These are phyloP conservation scores for Colletotrichum gloeosporioides DNA, from an alignment of 2,329 filamentous ascomycete species.

Conservation along the genomic window DNA sequence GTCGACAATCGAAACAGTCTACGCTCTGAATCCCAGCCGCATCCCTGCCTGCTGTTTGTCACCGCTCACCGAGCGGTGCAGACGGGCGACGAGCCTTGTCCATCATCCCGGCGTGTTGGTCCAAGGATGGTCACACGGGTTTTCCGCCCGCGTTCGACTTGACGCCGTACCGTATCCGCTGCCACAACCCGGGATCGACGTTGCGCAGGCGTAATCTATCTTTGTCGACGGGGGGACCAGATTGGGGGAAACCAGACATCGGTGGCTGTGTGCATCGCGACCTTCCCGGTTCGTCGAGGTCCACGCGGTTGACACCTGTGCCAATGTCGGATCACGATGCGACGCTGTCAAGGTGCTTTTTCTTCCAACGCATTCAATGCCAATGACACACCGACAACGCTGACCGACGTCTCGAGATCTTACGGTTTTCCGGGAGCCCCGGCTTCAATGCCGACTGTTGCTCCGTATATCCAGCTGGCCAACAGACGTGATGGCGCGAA, in stretches of 20 bases:
- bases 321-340: not conserved
- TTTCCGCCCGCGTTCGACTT: not conserved
- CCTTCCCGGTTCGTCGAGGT: not conserved
- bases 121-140: constrained; percentile 6
- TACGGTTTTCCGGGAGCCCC: not conserved
- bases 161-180: not conserved
- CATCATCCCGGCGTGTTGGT: constrained; percentile 4
- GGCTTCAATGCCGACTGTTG: not conserved
- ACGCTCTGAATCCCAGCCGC: not conserved
- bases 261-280: not conserved
- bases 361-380: not conserved
- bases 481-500: not conserved
- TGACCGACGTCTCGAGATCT: not conserved
- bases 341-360: not conserved
- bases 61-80: not conserved
- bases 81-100: not conserved
- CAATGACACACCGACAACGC: not conserved
- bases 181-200: constrained; percentile 3
- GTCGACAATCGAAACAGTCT: not conserved
- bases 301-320: not conserved
- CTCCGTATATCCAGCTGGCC: not conserved
- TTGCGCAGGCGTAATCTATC: not conserved
- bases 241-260: not conserved
- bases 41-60: not conserved
- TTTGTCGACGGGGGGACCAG: not conserved